These are phyloP conservation scores for Monosporascus sp. DNA, from an alignment of 2,329 filamentous ascomycete genomes.

Conservation along the genomic window DNA sequence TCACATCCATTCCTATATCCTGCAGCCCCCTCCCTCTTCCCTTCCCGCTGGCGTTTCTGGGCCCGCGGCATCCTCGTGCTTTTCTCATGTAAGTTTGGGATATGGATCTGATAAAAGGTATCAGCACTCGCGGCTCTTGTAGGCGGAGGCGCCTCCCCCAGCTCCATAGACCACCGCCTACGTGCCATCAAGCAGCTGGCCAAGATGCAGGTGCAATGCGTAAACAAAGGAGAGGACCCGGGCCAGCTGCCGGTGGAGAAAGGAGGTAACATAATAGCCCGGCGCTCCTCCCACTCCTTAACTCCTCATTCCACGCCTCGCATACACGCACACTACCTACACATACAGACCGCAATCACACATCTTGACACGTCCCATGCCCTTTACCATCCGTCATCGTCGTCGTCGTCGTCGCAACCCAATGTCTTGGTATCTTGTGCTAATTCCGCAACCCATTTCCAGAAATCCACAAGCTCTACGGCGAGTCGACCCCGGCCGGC, in stretches of 20 bases:
- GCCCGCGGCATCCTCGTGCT: neutral
- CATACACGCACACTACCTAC: neutral
- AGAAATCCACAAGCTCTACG: constrained; percentile 58
- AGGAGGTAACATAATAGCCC: constrained; percentile 28
- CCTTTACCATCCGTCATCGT: too few relatives aligned
- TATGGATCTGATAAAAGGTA: neutral
- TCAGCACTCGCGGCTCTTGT: constrained; percentile 19
- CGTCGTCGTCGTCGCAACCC: too few relatives aligned
- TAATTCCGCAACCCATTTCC: neutral
- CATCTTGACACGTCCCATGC: too few relatives aligned
- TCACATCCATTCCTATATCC: neutral
- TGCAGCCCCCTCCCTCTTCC: neutral
- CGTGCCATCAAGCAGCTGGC: constrained; percentile 34
- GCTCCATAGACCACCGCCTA: constrained; percentile 33
- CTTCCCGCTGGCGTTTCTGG: neutral
- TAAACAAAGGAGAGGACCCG: constrained; percentile 28
- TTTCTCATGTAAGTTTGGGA: neutral
- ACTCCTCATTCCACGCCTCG: neutral
- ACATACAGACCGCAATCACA: neutral
- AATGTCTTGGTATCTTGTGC: too few relatives aligned
- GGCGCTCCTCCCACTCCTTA: neutral
- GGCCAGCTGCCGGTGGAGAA: constrained; percentile 28
- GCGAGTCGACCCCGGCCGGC: constrained; percentile 51
- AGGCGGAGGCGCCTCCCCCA: constrained; percentile 28
- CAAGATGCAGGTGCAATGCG: constrained; percentile 27